A percentile compares a stretch with the other conserved stretches of the same genome.
These are phyloP conservation scores for Colletotrichum tropicale DNA, from an alignment of 2,329 filamentous ascomycete species.

Conservation along the genomic window DNA sequence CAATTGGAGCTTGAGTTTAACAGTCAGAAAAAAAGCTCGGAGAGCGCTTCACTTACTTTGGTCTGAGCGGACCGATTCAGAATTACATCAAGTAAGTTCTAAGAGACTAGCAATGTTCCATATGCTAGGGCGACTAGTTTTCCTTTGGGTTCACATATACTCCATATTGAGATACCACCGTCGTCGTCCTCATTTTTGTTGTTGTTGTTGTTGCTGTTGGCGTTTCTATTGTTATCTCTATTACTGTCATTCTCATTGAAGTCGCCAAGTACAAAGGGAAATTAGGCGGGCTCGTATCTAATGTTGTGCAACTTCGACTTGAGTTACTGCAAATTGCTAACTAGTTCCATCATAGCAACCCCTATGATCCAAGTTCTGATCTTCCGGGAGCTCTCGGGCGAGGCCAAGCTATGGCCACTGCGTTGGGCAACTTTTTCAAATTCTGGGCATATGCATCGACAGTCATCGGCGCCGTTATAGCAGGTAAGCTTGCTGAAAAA, in stretches of 20 bases:
- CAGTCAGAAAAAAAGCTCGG: conserved; percentile 25
- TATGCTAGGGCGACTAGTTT: background rate
- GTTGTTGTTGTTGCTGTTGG: background rate
- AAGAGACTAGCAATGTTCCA: background rate
- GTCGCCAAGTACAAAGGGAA: accelerated
- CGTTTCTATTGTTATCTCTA: background rate
- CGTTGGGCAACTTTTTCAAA: conserved; percentile 31
- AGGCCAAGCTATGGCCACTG: conserved; percentile 21
- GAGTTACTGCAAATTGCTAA: background rate
- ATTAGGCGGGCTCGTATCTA: background rate
- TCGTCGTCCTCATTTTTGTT: background rate
- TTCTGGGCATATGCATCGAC: conserved; percentile 25
- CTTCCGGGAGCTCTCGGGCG: conserved; percentile 21
- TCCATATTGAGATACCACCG: background rate
- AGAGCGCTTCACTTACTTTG: conserved; percentile 34
- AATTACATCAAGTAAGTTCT: conserved; percentile 32
- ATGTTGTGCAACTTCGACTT: background rate
- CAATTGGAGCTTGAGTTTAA: background rate
- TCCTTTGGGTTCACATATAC: background rate
- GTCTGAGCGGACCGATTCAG: conserved; percentile 33
- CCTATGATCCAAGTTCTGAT: conserved; percentile 24
- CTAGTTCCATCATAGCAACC: conserved; percentile 8
- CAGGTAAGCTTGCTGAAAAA: background rate
- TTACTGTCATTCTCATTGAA: background rate
- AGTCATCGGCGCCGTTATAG: background rate